Conservation (phyloP, 768 basidiomycete genomes). For the Naganishia friedmannii region DNA sequence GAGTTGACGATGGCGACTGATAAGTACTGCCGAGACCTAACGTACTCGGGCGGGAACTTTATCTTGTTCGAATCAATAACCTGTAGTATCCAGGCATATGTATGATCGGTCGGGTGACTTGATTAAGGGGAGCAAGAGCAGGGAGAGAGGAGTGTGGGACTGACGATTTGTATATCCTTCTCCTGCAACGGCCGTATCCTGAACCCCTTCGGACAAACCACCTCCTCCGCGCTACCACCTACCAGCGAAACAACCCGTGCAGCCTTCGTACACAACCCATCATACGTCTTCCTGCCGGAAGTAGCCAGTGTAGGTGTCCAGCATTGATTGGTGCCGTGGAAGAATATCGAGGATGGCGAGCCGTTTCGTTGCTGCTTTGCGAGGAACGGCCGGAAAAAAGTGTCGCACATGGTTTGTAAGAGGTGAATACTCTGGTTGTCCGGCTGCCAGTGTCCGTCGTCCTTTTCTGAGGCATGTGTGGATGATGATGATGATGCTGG, state of each 20-base stretch:
- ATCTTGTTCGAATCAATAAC: conserved; percentile 14
- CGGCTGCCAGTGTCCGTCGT: not conserved
- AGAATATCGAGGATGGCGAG: conserved; percentile 16
- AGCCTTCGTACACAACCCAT: conserved; percentile 12
- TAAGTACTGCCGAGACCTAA: not conserved
- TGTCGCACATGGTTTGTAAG: conserved; percentile 6
- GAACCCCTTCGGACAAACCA: not conserved
- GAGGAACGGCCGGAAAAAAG: conserved; percentile 9
- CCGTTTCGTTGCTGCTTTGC: not conserved
- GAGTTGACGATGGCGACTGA: conserved; percentile 2
- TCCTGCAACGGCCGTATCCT: not conserved
- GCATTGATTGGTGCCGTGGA: conserved; percentile 17
- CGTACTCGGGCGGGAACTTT: conserved; percentile 6
- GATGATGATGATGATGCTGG: not conserved
- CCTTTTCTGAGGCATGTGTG: not conserved
- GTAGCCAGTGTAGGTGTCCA: not conserved
- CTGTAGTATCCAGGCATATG: not conserved
- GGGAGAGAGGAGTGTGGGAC: not conserved
- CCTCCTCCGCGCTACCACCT: too few relatives aligned
- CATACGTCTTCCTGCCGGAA: not conserved
- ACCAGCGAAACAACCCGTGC: not conserved
- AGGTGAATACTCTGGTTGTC: not conserved
- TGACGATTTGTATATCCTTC: conserved; percentile 5
- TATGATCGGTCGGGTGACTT: not conserved
- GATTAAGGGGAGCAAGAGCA: not conserved